A percentile compares a stretch with the other conserved stretches of the same genome.
phyloP scores from a whole-genome alignment of 2,329 filamentous ascomycete genomes.

The Fusarium poae region DNA sequence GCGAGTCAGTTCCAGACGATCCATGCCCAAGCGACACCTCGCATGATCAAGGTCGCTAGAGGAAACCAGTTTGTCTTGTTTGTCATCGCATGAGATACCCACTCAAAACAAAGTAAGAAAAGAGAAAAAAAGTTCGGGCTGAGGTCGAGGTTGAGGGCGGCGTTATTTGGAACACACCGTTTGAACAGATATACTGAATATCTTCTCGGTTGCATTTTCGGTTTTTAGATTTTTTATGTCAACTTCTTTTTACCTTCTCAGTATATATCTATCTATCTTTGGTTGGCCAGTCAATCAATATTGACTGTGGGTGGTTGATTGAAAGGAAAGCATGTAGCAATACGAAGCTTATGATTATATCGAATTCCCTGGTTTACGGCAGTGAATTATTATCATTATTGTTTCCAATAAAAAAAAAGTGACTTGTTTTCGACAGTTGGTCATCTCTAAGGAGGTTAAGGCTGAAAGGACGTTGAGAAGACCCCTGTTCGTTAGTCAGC shows the following conservation, averaged over 20 bases:
- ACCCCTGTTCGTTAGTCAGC: constrained; percentile 32
- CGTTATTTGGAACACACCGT: constrained; percentile 22
- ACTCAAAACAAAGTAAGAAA: constrained; percentile 1
- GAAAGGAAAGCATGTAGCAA: constrained; percentile 32
- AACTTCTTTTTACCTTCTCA: constrained; percentile 35
- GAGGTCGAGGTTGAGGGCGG: constrained; percentile 1
- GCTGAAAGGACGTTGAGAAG: constrained; percentile 28
- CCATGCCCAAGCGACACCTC: constrained; percentile 35
- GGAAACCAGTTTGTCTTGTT: neutral
- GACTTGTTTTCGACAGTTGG: neutral
- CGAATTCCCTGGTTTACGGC: neutral
- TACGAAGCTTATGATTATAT: constrained; percentile 10
- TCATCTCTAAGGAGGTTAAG: neutral
- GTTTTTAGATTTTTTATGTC: constrained; percentile 27
- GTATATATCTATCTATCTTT: constrained; percentile 29
- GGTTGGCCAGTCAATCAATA: constrained; percentile 15
- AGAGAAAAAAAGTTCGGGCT: neutral
- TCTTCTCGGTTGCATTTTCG: constrained; percentile 22
- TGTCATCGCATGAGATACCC: constrained; percentile 31
- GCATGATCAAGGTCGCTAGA: constrained; percentile 29
- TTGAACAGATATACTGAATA: constrained; percentile 13
- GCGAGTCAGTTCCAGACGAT: constrained; percentile 28
- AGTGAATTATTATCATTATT: constrained; percentile 4
- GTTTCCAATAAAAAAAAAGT: no score
- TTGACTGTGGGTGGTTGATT: constrained; percentile 14